Conservation (phyloP, 2,329 filamentous ascomycete species). For the Fusarium coicis region DNA sequence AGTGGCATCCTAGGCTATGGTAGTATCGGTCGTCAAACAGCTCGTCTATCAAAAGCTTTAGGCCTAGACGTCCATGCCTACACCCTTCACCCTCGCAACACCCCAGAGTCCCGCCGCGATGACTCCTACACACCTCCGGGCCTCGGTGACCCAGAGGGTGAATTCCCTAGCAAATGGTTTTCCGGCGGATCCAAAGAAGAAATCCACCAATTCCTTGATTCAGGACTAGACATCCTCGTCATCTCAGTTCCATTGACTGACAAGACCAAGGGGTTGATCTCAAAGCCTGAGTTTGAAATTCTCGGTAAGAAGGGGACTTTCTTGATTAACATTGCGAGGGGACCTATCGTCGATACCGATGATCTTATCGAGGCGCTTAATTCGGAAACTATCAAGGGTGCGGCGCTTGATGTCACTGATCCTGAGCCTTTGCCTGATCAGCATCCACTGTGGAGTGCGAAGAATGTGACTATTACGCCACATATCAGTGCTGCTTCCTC, state of each 20-base stretch:
- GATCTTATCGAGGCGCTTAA: constrained; percentile 72
- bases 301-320: constrained; percentile 63
- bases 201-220: constrained; percentile 61
- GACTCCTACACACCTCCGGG: constrained; percentile 74
- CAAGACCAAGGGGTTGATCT: constrained; percentile 62
- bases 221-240: constrained; percentile 64
- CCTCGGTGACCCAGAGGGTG: constrained; percentile 65
- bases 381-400: constrained; percentile 62
- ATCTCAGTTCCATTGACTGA: constrained; percentile 63
- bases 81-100: constrained; percentile 75
- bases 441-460: constrained; percentile 75
- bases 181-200: constrained; percentile 56
- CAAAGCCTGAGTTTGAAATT: constrained; percentile 59
- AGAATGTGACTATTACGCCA: constrained; percentile 73
- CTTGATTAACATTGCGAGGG: constrained; percentile 78
- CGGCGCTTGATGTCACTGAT: constrained; percentile 82
- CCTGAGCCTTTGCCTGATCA: constrained; percentile 79
- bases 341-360: constrained; percentile 58
- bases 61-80: constrained; percentile 81
- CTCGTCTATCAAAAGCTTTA: constrained; percentile 68
- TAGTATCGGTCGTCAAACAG: constrained; percentile 63
- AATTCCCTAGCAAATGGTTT: constrained; percentile 63
- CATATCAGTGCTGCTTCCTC: constrained; percentile 59
- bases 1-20: constrained; percentile 67
- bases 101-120: constrained; percentile 72